phyloP scores from a whole-genome alignment of 2,329 filamentous ascomycete species.

The Fusarium lateritium region DNA sequence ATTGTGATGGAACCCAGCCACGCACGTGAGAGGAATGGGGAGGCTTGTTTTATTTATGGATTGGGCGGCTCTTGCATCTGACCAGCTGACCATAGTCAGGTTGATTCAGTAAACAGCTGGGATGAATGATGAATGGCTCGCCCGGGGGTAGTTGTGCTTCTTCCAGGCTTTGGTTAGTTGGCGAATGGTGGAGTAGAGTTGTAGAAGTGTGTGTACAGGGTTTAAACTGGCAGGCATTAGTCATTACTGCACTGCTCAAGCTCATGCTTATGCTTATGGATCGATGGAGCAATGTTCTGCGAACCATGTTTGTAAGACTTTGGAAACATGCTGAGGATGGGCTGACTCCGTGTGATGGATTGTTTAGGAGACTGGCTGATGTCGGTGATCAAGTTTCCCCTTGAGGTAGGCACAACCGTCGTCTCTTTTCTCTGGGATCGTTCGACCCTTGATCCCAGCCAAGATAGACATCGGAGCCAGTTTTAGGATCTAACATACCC shows the following conservation, averaged over 20 bases:
- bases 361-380: neutral
- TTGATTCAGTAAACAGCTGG: neutral
- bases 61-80: neutral
- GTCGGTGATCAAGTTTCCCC: slow-evolving; percentile 3
- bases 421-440: slow-evolving; percentile 26
- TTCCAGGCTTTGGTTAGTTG: slow-evolving; percentile 13
- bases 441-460: slow-evolving; percentile 37
- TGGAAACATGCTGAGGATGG: neutral
- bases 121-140: neutral
- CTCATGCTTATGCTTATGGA: slow-evolving; percentile 18
- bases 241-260: slow-evolving; percentile 11
- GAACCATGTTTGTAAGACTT: slow-evolving; percentile 3
- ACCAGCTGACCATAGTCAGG: neutral
- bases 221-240: slow-evolving; percentile 8
- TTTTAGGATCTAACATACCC: slow-evolving; percentile 21
- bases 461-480: slow-evolving; percentile 16
- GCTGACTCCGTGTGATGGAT: neutral
- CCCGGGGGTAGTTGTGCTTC: slow-evolving; percentile 1
- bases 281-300: slow-evolving; percentile 2
- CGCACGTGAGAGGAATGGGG: neutral
- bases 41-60: slow-evolving; percentile 4
- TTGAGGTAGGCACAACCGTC: slow-evolving; percentile 15
- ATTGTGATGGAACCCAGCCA: slow-evolving; percentile 13
- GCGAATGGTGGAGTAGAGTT: slow-evolving; percentile 1
- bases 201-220: slow-evolving; percentile 8